phyloP scores from a whole-genome alignment of 768 basidiomycete genomes.

The Hericium erinaceus region DNA sequence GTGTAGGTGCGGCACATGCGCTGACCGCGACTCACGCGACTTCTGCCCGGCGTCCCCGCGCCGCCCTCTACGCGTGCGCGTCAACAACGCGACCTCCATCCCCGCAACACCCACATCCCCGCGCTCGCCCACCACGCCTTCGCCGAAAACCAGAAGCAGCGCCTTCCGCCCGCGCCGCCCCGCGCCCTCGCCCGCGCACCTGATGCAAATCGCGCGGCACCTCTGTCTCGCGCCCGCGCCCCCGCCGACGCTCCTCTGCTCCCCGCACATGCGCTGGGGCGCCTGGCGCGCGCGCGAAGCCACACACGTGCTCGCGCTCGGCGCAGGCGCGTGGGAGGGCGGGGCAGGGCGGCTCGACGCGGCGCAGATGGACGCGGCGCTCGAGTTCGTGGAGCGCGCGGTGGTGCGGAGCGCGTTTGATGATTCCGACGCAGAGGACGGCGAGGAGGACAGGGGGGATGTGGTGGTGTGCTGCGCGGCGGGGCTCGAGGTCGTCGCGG shows the following conservation, averaged over 20 bases:
- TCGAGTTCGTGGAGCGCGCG: background rate
- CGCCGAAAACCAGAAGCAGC: background rate
- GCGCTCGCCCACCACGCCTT: background rate
- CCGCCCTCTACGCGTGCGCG: no score
- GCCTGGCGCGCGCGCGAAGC: background rate
- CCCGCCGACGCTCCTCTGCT: background rate
- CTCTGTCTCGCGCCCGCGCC: background rate
- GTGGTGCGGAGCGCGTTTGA: background rate
- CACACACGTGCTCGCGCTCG: background rate
- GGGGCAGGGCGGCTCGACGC: background rate
- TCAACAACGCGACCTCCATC: no score
- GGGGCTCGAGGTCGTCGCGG: background rate
- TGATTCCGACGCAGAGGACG: background rate
- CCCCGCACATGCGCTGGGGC: background rate
- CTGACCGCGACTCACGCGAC: no score
- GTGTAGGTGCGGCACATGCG: no score
- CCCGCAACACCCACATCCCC: background rate
- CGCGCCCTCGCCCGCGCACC: background rate
- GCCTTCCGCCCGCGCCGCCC: background rate
- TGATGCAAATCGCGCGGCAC: background rate
- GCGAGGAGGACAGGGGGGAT: background rate
- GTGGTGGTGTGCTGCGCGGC: background rate
- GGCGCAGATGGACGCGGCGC: no score
- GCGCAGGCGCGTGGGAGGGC: background rate
- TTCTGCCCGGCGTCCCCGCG: no score